These are phyloP conservation scores for Inonotus obliquus DNA, from an alignment of 1,284 basidiomycete genomes.

Conservation along the genomic window DNA sequence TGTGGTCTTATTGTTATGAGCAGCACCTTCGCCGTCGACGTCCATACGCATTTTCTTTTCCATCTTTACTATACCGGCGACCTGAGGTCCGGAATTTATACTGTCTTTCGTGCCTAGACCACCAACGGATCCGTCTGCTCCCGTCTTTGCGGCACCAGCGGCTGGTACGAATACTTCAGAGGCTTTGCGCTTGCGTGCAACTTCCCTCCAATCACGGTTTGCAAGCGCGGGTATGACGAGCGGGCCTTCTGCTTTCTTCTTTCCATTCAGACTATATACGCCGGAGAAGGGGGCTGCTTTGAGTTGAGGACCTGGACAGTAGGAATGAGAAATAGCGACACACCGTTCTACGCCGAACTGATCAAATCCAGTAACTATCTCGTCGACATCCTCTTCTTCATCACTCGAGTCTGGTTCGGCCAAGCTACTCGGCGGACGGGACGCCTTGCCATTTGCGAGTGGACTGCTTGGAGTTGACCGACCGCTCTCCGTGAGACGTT, in stretches of 20 bases:
- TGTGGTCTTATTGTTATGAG: slow-evolving; percentile 10
- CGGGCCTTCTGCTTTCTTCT: slow-evolving; percentile 50
- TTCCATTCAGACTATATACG: slow-evolving; percentile 38
- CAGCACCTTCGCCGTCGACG: not conserved
- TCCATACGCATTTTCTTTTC: slow-evolving; percentile 30
- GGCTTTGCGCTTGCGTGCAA: slow-evolving; percentile 54
- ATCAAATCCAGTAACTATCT: slow-evolving; percentile 71
- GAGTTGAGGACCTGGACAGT: slow-evolving; percentile 48
- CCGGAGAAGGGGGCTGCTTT: slow-evolving; percentile 42
- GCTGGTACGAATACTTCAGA: slow-evolving; percentile 60
- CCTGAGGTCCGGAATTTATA: slow-evolving; percentile 65
- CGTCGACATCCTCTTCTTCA: slow-evolving; percentile 48
- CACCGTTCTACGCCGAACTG: slow-evolving; percentile 71
- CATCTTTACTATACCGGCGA: slow-evolving; percentile 53
- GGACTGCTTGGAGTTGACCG: slow-evolving; percentile 51
- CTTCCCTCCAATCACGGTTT: slow-evolving; percentile 85
- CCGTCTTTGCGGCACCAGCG: slow-evolving; percentile 54
- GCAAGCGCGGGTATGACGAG: slow-evolving; percentile 80
- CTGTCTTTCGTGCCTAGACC: slow-evolving; percentile 68
- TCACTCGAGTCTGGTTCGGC: slow-evolving; percentile 53
- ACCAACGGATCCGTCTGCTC: slow-evolving; percentile 73
- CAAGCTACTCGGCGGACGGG: slow-evolving; percentile 19
- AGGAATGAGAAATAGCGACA: slow-evolving; percentile 39
- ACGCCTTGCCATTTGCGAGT: slow-evolving; percentile 41
- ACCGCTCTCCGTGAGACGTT: slow-evolving; percentile 39